Evolutionary conservation across 2,329 filamentous ascomycete species (phyloP).

Genomic region (Aciculosporium take): DNA sequence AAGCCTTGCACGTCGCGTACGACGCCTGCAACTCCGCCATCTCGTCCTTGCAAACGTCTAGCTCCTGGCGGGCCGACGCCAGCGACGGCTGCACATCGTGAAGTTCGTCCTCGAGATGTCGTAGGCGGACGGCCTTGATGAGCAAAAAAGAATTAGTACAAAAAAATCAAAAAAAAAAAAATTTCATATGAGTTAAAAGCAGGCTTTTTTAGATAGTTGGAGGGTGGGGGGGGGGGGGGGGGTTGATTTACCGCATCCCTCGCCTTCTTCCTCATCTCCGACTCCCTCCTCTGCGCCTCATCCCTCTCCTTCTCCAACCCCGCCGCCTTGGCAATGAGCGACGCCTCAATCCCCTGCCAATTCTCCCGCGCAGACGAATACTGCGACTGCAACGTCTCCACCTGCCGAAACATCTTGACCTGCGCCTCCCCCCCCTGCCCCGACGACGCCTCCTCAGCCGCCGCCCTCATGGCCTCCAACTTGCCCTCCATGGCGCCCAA

Average conservation of each 20-base stretch:
- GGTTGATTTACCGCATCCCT: conserved; percentile 70
- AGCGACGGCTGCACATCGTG: conserved; percentile 53
- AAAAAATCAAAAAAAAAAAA: not conserved
- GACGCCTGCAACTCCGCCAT: conserved; percentile 48
- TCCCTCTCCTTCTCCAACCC: conserved; percentile 82
- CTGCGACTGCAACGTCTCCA: conserved; percentile 90
- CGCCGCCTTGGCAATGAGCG: conserved; percentile 60
- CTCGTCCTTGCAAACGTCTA: conserved; percentile 43
- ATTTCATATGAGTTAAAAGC: too few relatives aligned
- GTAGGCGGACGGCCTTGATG: conserved; percentile 43
- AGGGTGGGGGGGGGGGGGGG: too few relatives aligned
- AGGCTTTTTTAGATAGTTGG: too few relatives aligned
- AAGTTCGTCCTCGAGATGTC: conserved; percentile 68
- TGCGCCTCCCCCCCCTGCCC: conserved; percentile 70
- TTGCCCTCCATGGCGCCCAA: conserved; percentile 68
- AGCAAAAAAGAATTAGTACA: not conserved
- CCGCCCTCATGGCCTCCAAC: conserved; percentile 70
- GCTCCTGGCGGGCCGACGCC: conserved; percentile 49
- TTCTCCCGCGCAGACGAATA: conserved; percentile 91
- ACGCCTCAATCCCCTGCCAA: conserved; percentile 92
- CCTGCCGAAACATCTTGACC: conserved; percentile 79
- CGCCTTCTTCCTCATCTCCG: conserved; percentile 76
- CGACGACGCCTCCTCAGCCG: conserved; percentile 80
- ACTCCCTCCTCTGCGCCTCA: conserved; percentile 69
- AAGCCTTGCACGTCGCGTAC: conserved; percentile 51